Conservation (phyloP, 2,329 filamentous ascomycete genomes). For the Penicillium decumbens region DNA sequence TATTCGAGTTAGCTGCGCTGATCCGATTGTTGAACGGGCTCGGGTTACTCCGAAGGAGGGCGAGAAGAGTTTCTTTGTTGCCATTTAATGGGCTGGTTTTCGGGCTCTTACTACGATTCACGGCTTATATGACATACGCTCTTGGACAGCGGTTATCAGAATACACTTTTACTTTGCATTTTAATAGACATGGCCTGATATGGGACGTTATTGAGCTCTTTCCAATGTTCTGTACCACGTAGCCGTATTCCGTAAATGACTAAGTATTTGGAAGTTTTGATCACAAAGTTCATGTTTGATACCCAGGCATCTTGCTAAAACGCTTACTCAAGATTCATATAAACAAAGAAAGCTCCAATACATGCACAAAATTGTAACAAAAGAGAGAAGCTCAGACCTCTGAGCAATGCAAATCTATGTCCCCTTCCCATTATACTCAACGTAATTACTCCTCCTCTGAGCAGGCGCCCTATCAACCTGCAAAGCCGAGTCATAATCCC, state of each 20-base stretch:
- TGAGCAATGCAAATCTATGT: neutral
- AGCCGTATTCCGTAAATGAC: too few species aligned
- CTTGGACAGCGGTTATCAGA: neutral
- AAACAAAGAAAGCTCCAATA: neutral
- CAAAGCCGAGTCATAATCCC: slow-evolving; percentile 30
- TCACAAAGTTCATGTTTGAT: too few species aligned
- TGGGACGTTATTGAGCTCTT: too few species aligned
- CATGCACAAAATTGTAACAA: neutral
- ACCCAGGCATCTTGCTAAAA: too few species aligned
- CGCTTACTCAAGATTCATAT: too few species aligned
- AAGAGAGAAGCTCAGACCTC: neutral
- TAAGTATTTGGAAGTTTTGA: too few species aligned
- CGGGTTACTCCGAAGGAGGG: slow-evolving; percentile 51
- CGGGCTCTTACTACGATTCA: slow-evolving; percentile 3
- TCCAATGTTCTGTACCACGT: too few species aligned
- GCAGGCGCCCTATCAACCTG: slow-evolving; percentile 24
- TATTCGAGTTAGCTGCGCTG: slow-evolving; percentile 45
- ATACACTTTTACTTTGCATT: neutral
- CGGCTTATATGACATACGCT: slow-evolving; percentile 8
- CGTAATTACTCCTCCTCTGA: slow-evolving; percentile 34
- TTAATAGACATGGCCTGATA: too few species aligned
- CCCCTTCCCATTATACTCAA: slow-evolving; percentile 35
- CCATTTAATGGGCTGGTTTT: slow-evolving; percentile 28
- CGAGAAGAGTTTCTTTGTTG: slow-evolving; percentile 49
- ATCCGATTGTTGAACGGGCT: slow-evolving; percentile 47